Evolutionary conservation across 225 moss, liverwort and hornwort species (phyloP), one percentile per base, ranked within the genome.

Genomic region (Rhytidiadelphus loreus): DNA sequence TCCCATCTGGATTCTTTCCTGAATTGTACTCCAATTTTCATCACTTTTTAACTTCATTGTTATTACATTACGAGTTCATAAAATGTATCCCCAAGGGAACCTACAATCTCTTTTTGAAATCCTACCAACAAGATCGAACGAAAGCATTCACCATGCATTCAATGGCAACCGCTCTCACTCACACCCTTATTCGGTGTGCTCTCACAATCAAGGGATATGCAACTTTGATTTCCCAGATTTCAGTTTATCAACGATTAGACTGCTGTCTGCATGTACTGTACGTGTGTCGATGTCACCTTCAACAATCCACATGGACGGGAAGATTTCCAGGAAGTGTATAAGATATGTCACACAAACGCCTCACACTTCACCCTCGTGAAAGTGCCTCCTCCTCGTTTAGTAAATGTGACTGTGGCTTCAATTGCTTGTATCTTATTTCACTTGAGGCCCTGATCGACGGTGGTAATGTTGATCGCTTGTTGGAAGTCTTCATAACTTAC

Each of bases 21-120:
- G 1, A 6, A 6, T 16, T n/a, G 9, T 5, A 4, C 2, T n/a
- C n/a, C n/a, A n/a, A 29, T 4, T 25, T 25, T 4, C 6, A 55
- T 2, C 37, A 37, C 10, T 16, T 16, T 6, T 0, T 24, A 48
- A 6, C 3, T 14, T 2, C 22, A 0, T 3, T 5, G 2, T 8
- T 3, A 2, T 14, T 13, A 35, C 48, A 20, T 14, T 1, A 14
- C 2, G 2, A 53, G 23, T 23, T 14, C 3, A 1, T 4, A 5
- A 35, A 37, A 24, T 10, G 10, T 2, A 6, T 37, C 25, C 3
- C 9, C 11, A 37, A 55, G 24, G 6, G 3, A 77, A 9, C 24
- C 9, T 0, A 35, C 9, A n/a, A 56, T 77, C 16, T 25, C 25
- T 55, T n/a, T 24, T 25, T 6, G 1, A n/a, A n/a, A n/a, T n/a